Percentiles rank a stretch among this genome's conserved stretches.
phyloP scores from a whole-genome alignment of 352 stramenopile species.

The Phytophthora tentaculata region DNA sequence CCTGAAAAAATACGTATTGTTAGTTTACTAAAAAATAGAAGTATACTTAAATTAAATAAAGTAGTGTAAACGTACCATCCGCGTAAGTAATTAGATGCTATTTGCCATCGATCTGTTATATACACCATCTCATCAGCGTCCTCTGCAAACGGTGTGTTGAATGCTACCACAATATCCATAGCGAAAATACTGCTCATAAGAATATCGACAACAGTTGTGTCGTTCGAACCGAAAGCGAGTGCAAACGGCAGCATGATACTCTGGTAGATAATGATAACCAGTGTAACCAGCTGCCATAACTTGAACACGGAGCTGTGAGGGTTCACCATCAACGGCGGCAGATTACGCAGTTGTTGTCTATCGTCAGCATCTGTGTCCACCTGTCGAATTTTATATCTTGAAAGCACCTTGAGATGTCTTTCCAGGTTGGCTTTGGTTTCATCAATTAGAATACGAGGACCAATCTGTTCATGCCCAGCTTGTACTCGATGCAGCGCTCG shows the following conservation, averaged over 20 bases:
- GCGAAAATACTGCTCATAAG: slow-evolving; percentile 76
- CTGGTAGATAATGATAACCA: slow-evolving; percentile 82
- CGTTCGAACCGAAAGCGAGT: slow-evolving; percentile 63
- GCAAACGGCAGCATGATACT: slow-evolving; percentile 74
- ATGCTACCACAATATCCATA: slow-evolving; percentile 75
- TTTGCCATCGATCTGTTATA: slow-evolving; percentile 65
- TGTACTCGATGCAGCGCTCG: slow-evolving; percentile 51
- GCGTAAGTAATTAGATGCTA: slow-evolving; percentile 58
- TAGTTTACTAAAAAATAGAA: neutral
- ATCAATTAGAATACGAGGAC: slow-evolving; percentile 30
- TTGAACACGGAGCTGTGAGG: slow-evolving; percentile 74
- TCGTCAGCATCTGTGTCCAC: slow-evolving; percentile 54
- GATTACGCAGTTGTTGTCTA: slow-evolving; percentile 39
- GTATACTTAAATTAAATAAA: neutral
- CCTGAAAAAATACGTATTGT: slow-evolving; percentile 33
- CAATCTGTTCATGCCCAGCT: slow-evolving; percentile 17
- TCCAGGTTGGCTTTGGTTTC: slow-evolving; percentile 64
- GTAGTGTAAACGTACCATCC: slow-evolving; percentile 57
- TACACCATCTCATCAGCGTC: slow-evolving; percentile 57
- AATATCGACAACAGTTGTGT: slow-evolving; percentile 54
- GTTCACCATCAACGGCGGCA: slow-evolving; percentile 68
- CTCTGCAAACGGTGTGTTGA: slow-evolving; percentile 67
- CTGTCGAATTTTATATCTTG: slow-evolving; percentile 77
- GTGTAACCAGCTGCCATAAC: slow-evolving; percentile 74
- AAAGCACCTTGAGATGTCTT: slow-evolving; percentile 77